Conservation (phyloP, 257 asterid species). For the Cynanchum wilfordii region DNA sequence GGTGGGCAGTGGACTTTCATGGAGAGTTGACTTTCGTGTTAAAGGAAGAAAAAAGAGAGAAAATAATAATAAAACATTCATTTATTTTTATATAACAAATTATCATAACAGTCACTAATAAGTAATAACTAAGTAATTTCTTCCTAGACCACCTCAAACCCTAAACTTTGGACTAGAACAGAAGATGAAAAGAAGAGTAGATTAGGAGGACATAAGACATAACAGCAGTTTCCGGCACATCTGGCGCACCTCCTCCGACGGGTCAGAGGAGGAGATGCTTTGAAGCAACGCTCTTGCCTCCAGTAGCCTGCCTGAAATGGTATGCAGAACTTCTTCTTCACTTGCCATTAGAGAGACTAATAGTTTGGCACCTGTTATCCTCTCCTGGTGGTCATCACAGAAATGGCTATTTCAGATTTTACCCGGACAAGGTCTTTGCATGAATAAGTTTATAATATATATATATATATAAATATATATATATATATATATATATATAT, state of each 20-base stretch:
- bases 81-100: too few relatives aligned
- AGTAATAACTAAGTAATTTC: too few relatives aligned
- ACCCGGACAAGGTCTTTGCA: neutral
- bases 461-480: too few relatives aligned
- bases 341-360: slow-evolving; percentile 69
- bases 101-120: too few relatives aligned
- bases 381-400: slow-evolving; percentile 53
- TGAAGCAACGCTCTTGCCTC: slow-evolving; percentile 57
- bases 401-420: neutral
- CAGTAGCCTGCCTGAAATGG: slow-evolving; percentile 46
- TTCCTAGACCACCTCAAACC: too few relatives aligned
- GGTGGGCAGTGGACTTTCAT: too few relatives aligned
- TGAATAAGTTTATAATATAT: neutral
- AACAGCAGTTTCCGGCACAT: slow-evolving; percentile 60
- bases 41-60: too few relatives aligned
- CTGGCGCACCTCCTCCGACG: slow-evolving; percentile 48
- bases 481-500: too few relatives aligned
- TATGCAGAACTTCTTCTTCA: slow-evolving; percentile 60
- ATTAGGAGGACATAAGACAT: slow-evolving; percentile 41
- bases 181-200: neutral
- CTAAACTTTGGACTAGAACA: neutral
- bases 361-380: slow-evolving; percentile 61
- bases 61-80: too few relatives aligned
- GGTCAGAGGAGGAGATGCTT: slow-evolving; percentile 42
- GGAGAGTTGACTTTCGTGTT: too few relatives aligned